A percentile compares a stretch with the other conserved stretches of the same genome.
Conservation (phyloP, 129 eudicot species). For the Pseudognaphalium luteoalbum region DNA sequence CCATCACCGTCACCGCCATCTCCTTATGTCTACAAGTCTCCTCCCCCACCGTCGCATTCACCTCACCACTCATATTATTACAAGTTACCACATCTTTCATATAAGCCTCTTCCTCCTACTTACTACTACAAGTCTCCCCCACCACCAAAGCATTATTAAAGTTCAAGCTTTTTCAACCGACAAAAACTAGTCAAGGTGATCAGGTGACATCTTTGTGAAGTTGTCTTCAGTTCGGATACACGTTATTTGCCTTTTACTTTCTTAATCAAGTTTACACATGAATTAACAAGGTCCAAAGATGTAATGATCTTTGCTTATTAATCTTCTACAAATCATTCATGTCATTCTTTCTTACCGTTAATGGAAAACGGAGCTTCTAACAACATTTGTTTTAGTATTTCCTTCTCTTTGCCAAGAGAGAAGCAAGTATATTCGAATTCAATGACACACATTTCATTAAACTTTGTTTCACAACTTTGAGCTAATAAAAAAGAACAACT, state of each 20-base stretch:
- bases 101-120: conserved; percentile 9
- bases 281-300: conserved; percentile 2
- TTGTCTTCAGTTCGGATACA: background rate
- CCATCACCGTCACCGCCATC: conserved; percentile 7
- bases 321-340: background rate
- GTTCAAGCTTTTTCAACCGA: background rate
- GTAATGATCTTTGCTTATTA: background rate
- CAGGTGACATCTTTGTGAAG: background rate
- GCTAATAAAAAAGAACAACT: too few relatives aligned
- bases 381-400: background rate
- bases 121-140: conserved; percentile 30
- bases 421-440: background rate
- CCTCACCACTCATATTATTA: conserved; percentile 2
- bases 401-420: background rate
- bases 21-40: conserved; percentile 1
- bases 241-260: background rate
- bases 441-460: too few relatives aligned
- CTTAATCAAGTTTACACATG: conserved; percentile 13
- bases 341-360: background rate
- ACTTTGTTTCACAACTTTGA: too few relatives aligned
- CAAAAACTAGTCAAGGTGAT: background rate
- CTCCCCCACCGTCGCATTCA: background rate
- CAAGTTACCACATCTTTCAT: conserved; percentile 11
- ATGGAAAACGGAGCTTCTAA: background rate
- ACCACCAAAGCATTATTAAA: conserved; percentile 22